Base-by-base conservation (phyloP, 2,329 filamentous ascomycete species). In the Dactylellina parvicollis region DNA sequence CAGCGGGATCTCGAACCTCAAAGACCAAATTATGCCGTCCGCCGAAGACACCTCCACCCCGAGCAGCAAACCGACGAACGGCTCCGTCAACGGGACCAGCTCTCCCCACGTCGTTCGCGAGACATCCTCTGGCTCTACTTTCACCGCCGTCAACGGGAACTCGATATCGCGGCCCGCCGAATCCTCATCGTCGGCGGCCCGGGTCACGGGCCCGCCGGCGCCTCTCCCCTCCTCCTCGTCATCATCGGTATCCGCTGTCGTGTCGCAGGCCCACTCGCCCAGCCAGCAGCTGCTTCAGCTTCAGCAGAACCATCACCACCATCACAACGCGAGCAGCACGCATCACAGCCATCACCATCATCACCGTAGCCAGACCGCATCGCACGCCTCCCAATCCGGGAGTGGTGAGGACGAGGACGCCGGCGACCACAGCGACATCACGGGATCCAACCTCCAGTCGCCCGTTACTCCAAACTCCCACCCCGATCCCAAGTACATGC, bases 101-200 rank as follows among this genome's bases (percentile, higher is more conserved):
- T 28, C 49, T 40, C 52, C 62, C 12, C 46, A 57, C 47, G 16
- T 52, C 44, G 62, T 60, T 14, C 67, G 67, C 40, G 67, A 72
- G 36, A 22, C 59, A 16, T 72, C 67, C 18, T 55, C 57, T 24
- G 46, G 66, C 30, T 72, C 67, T 5, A 72, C 67, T 36, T 72
- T 72, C 52, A 72, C 67, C 34, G 67, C 67, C 32, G 67, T 72
- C 24, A 72, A 72, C 67, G 67, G 67, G 34, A 72, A 56, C 44
- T 65, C 67, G 28, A 54, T 34, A 14, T 52, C 62, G 52, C 62
- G 67, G 59, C 52, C 67, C n/a, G 59, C 26, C 20, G 67, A 72
- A 20, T 32, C 52, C 10, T 40, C 66, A 22, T 32, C 59, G 44
- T 30, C 59, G 30, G 18, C 18, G 22, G 55, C 47, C 59, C 67